These are phyloP conservation scores for Megacollybia marginata DNA, from an alignment of 768 basidiomycete genomes.

Conservation along the genomic window DNA sequence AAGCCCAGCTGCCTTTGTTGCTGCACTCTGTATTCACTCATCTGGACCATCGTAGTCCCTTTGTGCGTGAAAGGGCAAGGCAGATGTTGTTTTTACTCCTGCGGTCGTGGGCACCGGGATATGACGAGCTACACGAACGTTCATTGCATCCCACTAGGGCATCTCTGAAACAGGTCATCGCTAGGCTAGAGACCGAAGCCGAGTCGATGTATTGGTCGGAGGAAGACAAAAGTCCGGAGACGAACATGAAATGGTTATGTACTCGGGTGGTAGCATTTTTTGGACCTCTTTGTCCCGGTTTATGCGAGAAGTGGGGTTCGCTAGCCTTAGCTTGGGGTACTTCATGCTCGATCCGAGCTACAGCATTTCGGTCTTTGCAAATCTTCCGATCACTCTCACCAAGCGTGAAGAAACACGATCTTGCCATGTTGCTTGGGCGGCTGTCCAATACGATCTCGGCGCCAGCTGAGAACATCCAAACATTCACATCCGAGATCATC, in stretches of 20 bases:
- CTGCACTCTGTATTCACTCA: slow-evolving; percentile 79
- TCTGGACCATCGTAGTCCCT: slow-evolving; percentile 67
- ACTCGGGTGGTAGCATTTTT: slow-evolving; percentile 60
- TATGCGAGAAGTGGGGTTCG: slow-evolving; percentile 73
- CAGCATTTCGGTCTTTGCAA: slow-evolving; percentile 85
- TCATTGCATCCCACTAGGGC: slow-evolving; percentile 37
- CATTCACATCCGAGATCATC: slow-evolving; percentile 79
- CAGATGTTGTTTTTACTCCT: slow-evolving; percentile 81
- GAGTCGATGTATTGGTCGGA: slow-evolving; percentile 64
- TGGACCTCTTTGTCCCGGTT: slow-evolving; percentile 58
- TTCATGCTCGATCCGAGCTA: slow-evolving; percentile 76
- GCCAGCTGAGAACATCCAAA: slow-evolving; percentile 67
- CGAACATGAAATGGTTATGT: slow-evolving; percentile 65
- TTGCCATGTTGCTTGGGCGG: slow-evolving; percentile 75
- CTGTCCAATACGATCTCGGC: slow-evolving; percentile 80
- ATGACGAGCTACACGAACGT: slow-evolving; percentile 64
- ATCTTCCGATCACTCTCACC: slow-evolving; percentile 80
- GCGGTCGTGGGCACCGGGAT: slow-evolving; percentile 74
- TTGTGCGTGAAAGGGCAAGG: slow-evolving; percentile 64
- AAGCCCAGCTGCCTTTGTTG: slow-evolving; percentile 61
- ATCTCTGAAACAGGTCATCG: slow-evolving; percentile 42
- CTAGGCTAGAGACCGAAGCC: slow-evolving; percentile 51
- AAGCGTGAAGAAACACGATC: slow-evolving; percentile 57
- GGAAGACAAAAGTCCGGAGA: slow-evolving; percentile 47
- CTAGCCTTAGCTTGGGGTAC: slow-evolving; percentile 81